Percentiles rank a stretch among this genome's conserved stretches.
Evolutionary conservation across 2,329 filamentous ascomycete species (phyloP).

Genomic region (Fusarium temperatum): DNA sequence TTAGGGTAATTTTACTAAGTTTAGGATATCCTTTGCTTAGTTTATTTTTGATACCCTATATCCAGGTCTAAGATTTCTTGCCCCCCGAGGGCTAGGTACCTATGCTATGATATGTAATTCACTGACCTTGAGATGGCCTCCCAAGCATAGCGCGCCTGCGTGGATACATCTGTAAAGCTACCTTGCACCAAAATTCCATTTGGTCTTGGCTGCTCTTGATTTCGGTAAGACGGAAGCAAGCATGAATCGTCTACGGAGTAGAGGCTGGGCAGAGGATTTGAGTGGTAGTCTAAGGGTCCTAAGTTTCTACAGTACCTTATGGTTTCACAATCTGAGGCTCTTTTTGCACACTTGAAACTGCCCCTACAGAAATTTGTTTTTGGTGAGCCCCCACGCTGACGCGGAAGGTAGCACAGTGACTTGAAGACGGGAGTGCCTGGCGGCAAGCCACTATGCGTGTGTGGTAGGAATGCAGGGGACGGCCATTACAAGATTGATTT

Average conservation of each 20-base stretch:
- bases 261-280: constrained; percentile 1
- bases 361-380: not conserved
- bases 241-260: not conserved
- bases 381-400: constrained; percentile 20
- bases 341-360: constrained; percentile 8
- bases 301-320: not conserved
- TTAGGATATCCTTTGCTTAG: too few species aligned
- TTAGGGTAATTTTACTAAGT: too few species aligned
- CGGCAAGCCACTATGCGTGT: constrained; percentile 16
- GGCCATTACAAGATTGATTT: constrained; percentile 7
- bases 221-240: constrained; percentile 3
- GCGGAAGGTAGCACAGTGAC: constrained; percentile 3
- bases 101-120: too few species aligned
- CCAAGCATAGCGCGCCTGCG: not conserved
- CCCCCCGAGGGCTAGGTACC: too few species aligned
- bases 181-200: not conserved
- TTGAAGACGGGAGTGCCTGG: constrained; percentile 29
- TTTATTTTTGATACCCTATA: too few species aligned
- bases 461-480: constrained; percentile 34
- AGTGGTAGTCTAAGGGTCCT: constrained; percentile 8
- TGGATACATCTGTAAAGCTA: not conserved
- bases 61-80: too few species aligned
- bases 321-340: constrained; percentile 36
- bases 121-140: too few species aligned
- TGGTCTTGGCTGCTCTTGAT: not conserved